phyloP scores from a whole-genome alignment of 2,329 filamentous ascomycete species.

The Macroventuria anomochaeta region DNA sequence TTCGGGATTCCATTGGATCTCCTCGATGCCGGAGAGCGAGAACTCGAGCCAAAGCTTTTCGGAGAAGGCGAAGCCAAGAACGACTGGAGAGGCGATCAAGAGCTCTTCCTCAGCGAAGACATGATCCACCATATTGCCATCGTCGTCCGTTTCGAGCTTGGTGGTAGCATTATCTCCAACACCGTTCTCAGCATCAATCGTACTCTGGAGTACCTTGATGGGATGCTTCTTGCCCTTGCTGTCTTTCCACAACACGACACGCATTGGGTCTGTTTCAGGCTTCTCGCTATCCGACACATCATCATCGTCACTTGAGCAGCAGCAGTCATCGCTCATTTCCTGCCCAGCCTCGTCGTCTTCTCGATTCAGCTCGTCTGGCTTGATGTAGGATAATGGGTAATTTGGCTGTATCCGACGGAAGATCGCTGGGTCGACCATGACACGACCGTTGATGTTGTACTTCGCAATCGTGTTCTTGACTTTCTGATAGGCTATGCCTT shows the following conservation, averaged over 20 bases:
- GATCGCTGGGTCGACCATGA: slow-evolving; percentile 86
- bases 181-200: slow-evolving; percentile 51
- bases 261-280: slow-evolving; percentile 45
- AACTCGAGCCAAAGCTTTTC: slow-evolving; percentile 94
- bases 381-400: slow-evolving; percentile 77
- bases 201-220: slow-evolving; percentile 58
- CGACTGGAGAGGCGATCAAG: slow-evolving; percentile 80
- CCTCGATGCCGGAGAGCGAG: slow-evolving; percentile 75
- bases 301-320: slow-evolving; percentile 29
- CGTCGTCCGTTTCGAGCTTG: slow-evolving; percentile 56
- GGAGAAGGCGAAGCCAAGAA: slow-evolving; percentile 84
- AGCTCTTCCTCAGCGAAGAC: slow-evolving; percentile 83
- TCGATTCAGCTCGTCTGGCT: slow-evolving; percentile 71
- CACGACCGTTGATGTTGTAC: slow-evolving; percentile 82
- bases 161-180: slow-evolving; percentile 56
- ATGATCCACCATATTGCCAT: slow-evolving; percentile 42
- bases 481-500: slow-evolving; percentile 85
- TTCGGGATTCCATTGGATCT: slow-evolving; percentile 83
- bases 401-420: slow-evolving; percentile 87
- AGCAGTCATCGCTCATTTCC: slow-evolving; percentile 57
- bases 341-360: slow-evolving; percentile 57
- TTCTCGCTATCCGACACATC: slow-evolving; percentile 43
- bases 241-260: slow-evolving; percentile 54
- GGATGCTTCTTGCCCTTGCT: slow-evolving; percentile 58
- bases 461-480: slow-evolving; percentile 76